Conservation (phyloP, 2,329 filamentous ascomycete genomes). For the Microsporum canis region DNA sequence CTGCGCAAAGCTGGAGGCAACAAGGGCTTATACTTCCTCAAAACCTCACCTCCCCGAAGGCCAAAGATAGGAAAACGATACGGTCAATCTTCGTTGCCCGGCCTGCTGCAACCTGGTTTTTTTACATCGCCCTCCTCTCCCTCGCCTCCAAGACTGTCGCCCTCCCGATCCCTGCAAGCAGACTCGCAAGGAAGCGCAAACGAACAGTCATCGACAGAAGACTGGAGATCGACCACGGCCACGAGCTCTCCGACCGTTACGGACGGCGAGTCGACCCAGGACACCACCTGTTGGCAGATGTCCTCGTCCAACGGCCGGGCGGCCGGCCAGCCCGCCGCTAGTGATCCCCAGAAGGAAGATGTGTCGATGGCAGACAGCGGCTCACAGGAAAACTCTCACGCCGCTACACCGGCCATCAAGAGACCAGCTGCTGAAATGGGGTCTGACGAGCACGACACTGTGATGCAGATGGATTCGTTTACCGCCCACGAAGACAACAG, state of each 20-base stretch:
- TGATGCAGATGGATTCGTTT: constrained; percentile 16
- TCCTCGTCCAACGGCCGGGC: constrained; percentile 19
- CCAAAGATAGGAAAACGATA: constrained; percentile 9
- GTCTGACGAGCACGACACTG: constrained; percentile 24
- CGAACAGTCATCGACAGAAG: constrained; percentile 2
- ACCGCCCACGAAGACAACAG: background rate
- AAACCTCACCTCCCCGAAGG: constrained; percentile 11
- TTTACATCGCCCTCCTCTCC: constrained; percentile 14
- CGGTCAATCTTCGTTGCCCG: constrained; percentile 22
- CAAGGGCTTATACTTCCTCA: constrained; percentile 18
- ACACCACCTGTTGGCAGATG: constrained; percentile 24
- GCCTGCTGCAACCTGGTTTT: constrained; percentile 13
- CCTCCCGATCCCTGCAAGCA: constrained; percentile 11
- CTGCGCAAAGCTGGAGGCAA: constrained; percentile 29
- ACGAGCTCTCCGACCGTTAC: constrained; percentile 33
- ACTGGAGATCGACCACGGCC: constrained; percentile 14
- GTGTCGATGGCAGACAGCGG: constrained; percentile 25
- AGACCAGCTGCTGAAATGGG: constrained; percentile 46
- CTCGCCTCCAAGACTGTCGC: constrained; percentile 26
- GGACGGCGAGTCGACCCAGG: background rate
- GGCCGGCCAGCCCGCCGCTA: constrained; percentile 19
- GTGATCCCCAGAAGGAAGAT: constrained; percentile 17
- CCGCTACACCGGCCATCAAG: constrained; percentile 32
- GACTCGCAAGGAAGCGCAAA: constrained; percentile 15
- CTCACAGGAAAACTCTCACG: constrained; percentile 18